Evolutionary conservation across 306 rosid genomes (phyloP).

Genomic region (Lithocarpus polystachyus): DNA sequence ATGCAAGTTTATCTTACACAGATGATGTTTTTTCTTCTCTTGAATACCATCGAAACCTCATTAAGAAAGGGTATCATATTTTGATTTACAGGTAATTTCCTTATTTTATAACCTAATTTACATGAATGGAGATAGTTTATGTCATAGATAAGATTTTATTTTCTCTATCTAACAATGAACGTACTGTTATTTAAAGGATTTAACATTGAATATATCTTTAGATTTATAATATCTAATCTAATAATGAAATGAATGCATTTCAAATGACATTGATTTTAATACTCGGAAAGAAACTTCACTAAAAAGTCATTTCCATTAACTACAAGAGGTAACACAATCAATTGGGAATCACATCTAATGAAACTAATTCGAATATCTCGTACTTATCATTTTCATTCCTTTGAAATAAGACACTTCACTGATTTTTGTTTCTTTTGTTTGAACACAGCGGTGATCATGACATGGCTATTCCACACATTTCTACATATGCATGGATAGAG

Average conservation of each 20-base stretch:
- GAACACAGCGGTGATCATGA: slow-evolving; percentile 44
- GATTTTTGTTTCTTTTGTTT: not conserved
- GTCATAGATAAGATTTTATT: too few relatives aligned
- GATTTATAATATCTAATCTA: too few relatives aligned
- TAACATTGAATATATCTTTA: too few relatives aligned
- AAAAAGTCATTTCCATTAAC: too few relatives aligned
- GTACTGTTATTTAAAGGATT: too few relatives aligned
- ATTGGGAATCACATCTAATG: too few relatives aligned
- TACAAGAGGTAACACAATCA: too few relatives aligned
- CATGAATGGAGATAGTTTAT: not conserved
- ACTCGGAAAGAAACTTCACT: too few relatives aligned
- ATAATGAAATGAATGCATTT: too few relatives aligned
- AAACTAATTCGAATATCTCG: too few relatives aligned
- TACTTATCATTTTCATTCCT: not conserved
- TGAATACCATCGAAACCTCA: slow-evolving; percentile 12
- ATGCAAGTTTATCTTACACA: not conserved
- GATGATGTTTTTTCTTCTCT: not conserved
- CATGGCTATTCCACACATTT: slow-evolving; percentile 26
- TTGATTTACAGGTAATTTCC: slow-evolving; percentile 20
- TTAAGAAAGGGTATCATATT: not conserved
- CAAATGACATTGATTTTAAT: too few relatives aligned
- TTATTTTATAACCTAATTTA: not conserved
- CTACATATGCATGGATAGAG: slow-evolving; percentile 38
- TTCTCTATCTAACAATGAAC: too few relatives aligned
- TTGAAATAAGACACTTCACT: not conserved